Evolutionary conservation across 2,329 filamentous ascomycete species (phyloP), one percentile per base, ranked within the genome.

Genomic region (Acrodontium crateriforme): DNA sequence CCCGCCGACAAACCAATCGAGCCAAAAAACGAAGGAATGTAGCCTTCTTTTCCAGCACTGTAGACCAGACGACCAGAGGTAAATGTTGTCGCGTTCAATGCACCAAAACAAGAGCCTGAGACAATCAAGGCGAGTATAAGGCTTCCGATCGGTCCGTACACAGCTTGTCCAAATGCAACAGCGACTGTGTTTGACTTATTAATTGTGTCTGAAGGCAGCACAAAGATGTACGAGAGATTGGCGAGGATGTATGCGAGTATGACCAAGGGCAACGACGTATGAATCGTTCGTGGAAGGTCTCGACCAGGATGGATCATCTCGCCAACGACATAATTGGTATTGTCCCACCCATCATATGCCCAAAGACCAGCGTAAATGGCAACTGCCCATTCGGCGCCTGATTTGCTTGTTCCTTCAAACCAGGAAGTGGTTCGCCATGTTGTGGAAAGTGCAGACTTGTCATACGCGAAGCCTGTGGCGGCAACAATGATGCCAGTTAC

Each of bases 281-380:
- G 89, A 32, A 98, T 93, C 15, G 94, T 85, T 13, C 83, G 74
- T 1, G 89, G 89, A 7, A 98, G 73, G 52, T 98, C 89, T 38
- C 84, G 75, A 25, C 71, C 70, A 1, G 89, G 83, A 48, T 94
- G 85, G 46, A 84, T 79, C 61, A 98, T 95, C 56, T 98, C 89
- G 44, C 85, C 89, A 1, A 91, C 84, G 5, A 98, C 89, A 48
- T 94, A 98, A 57, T 94, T 98, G 37, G 87, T 92, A 54, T 98
- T 98, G 52, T 98, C 89, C 89, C 89, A 98, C 16, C 89, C 89
- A 51, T 98, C 89, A 56, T 89, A 98, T 1, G 89, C 89, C 89
- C 89, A 98, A 4, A 98, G 66, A 6, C 89, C 89, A 10, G 84
- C 87, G 52, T 98, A 98, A 25, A 98, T 59, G 0, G 89, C 89